These are phyloP conservation scores for Atkinsonella hypoxylon DNA, from an alignment of 2,329 filamentous ascomycete genomes.

Conservation along the genomic window DNA sequence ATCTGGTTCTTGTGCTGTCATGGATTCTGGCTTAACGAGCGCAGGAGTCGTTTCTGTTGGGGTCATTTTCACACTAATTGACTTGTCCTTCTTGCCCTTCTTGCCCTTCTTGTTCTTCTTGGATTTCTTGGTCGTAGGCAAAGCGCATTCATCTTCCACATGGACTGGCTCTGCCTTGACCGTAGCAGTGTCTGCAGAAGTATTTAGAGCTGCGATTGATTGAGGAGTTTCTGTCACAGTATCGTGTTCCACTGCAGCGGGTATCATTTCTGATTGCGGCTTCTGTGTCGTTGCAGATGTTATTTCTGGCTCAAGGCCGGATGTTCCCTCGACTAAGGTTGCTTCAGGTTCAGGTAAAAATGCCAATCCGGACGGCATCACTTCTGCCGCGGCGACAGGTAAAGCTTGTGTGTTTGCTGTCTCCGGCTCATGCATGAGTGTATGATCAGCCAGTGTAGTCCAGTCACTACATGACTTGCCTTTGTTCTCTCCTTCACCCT, in stretches of 20 bases:
- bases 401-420: background rate
- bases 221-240: background rate
- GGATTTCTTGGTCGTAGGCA: conserved; percentile 1
- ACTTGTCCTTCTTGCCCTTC: conserved; percentile 3
- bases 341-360: background rate
- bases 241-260: background rate
- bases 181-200: background rate
- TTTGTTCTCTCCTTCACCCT: conserved; percentile 21
- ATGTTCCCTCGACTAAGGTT: background rate
- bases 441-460: background rate
- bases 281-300: background rate
- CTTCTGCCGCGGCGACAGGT: background rate
- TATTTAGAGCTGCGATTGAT: background rate
- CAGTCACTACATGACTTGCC: conserved; percentile 8
- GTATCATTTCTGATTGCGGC: background rate
- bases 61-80: background rate
- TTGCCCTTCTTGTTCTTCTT: conserved; percentile 6
- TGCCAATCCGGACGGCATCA: background rate
- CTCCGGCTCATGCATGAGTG: background rate
- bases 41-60: background rate
- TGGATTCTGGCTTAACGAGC: background rate
- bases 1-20: background rate
- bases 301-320: background rate
- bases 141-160: conserved; percentile 1
- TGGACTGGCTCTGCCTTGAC: background rate